A percentile compares a stretch with the other conserved stretches of the same genome.
Evolutionary conservation across 495 filamentous ascomycete species (phyloP).

Genomic region (Trichocladium uniseriatum): DNA sequence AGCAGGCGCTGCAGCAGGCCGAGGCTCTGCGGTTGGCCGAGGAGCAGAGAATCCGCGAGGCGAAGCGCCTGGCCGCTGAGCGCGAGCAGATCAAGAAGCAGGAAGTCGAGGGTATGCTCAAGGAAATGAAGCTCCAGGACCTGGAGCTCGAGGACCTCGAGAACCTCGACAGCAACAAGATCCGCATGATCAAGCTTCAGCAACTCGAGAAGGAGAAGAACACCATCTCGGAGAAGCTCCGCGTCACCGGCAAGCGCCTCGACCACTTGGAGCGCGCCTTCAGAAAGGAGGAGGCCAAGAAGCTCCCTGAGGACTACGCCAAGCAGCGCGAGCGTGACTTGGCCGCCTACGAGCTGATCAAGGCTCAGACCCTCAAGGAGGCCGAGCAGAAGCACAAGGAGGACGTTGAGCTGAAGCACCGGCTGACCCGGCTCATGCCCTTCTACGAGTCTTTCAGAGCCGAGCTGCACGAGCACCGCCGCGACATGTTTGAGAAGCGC

Average conservation of each 20-base stretch:
- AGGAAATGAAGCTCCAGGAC: slow-evolving; percentile 81
- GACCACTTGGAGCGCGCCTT: slow-evolving; percentile 97
- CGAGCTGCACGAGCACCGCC: slow-evolving; percentile 71
- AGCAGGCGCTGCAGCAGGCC: slow-evolving; percentile 76
- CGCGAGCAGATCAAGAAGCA: slow-evolving; percentile 84
- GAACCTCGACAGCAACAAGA: slow-evolving; percentile 77
- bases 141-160: slow-evolving; percentile 68
- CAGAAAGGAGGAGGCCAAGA: slow-evolving; percentile 88
- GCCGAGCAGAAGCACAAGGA: slow-evolving; percentile 78
- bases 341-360: slow-evolving; percentile 68
- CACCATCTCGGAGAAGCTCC: slow-evolving; percentile 76
- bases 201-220: slow-evolving; percentile 98
- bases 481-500: slow-evolving; percentile 91
- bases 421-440: slow-evolving; percentile 70
- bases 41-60: slow-evolving; percentile 84
- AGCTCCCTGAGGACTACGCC: slow-evolving; percentile 78
- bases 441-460: slow-evolving; percentile 73
- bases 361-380: slow-evolving; percentile 66
- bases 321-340: slow-evolving; percentile 71
- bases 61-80: slow-evolving; percentile 79
- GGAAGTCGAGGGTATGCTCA: slow-evolving; percentile 90
- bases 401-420: slow-evolving; percentile 84
- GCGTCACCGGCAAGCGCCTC: slow-evolving; percentile 87
- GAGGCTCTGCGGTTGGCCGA: slow-evolving; percentile 79
- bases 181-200: slow-evolving; percentile 87